These are phyloP conservation scores for Penicillium nucicola DNA, from an alignment of 495 filamentous ascomycete species.

Conservation along the genomic window DNA sequence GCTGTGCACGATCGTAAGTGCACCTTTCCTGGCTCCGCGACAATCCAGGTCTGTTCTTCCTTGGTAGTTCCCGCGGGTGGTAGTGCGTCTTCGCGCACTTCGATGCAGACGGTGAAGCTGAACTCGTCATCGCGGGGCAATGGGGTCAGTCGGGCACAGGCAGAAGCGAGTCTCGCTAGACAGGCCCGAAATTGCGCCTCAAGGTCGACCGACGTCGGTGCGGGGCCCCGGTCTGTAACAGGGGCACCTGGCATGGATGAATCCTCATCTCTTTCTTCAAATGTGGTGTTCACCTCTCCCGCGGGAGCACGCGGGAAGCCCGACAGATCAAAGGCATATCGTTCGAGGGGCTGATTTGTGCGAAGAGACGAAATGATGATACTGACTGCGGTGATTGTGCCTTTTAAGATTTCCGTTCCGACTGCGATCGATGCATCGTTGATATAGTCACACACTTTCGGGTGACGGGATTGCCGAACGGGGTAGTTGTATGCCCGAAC, in stretches of 20 bases:
- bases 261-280: constrained; percentile 48
- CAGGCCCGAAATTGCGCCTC: constrained; percentile 70
- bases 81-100: constrained; percentile 69
- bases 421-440: constrained; percentile 76
- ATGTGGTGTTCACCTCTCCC: constrained; percentile 50
- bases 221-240: constrained; percentile 30
- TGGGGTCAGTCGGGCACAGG: constrained; percentile 58
- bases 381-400: constrained; percentile 66
- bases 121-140: constrained; percentile 67
- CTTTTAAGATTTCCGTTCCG: constrained; percentile 67
- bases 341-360: constrained; percentile 61
- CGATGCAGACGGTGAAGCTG: constrained; percentile 83
- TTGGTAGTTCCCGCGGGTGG: constrained; percentile 68
- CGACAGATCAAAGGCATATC: constrained; percentile 81
- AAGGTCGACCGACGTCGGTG: constrained; percentile 52
- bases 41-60: constrained; percentile 52
- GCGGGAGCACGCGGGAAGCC: constrained; percentile 64
- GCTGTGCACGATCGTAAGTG: constrained; percentile 45
- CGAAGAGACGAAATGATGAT: constrained; percentile 69
- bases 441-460: constrained; percentile 88
- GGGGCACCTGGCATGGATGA: constrained; percentile 38
- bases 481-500: constrained; percentile 84
- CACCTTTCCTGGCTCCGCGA: constrained; percentile 49
- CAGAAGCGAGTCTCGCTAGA: constrained; percentile 45
- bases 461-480: constrained; percentile 85